Conservation (phyloP, 2,329 filamentous ascomycete genomes). For the Talaromyces verruculosus region DNA sequence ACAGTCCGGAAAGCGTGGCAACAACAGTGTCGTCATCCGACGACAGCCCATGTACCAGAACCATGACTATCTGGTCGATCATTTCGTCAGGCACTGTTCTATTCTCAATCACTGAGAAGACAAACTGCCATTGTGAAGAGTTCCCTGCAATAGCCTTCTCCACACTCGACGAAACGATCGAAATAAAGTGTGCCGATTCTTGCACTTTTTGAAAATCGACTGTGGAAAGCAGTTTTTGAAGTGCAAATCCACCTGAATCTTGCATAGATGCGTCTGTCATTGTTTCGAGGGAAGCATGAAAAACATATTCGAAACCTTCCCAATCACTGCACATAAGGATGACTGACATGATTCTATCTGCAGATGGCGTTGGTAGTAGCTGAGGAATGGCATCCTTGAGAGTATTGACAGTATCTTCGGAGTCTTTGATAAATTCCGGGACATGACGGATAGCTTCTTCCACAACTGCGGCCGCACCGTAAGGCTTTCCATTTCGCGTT, state of each 20-base stretch:
- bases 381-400: slow-evolving; percentile 56
- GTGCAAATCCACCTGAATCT: slow-evolving; percentile 34
- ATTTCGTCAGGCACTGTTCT: slow-evolving; percentile 35
- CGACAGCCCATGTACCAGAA: slow-evolving; percentile 45
- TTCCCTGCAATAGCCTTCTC: slow-evolving; percentile 39
- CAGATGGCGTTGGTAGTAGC: slow-evolving; percentile 68
- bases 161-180: slow-evolving; percentile 38
- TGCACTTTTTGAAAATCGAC: slow-evolving; percentile 40
- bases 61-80: slow-evolving; percentile 38
- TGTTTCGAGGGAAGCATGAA: slow-evolving; percentile 38
- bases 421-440: slow-evolving; percentile 42
- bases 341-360: slow-evolving; percentile 63
- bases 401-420: slow-evolving; percentile 51
- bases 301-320: slow-evolving; percentile 41
- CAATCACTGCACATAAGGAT: slow-evolving; percentile 57
- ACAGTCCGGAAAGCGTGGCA: slow-evolving; percentile 47
- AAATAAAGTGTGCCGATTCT: slow-evolving; percentile 36
- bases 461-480: slow-evolving; percentile 62
- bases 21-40: slow-evolving; percentile 35
- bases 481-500: slow-evolving; percentile 63
- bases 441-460: slow-evolving; percentile 52
- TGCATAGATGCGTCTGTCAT: slow-evolving; percentile 36
- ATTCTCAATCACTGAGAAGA: slow-evolving; percentile 42
- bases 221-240: slow-evolving; percentile 42
- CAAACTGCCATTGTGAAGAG: slow-evolving; percentile 39